Percentiles rank a stretch among this genome's conserved stretches.
These are phyloP conservation scores for Arabidopsis hybrid DNA, from an alignment of 441 rosid species.

Conservation along the genomic window DNA sequence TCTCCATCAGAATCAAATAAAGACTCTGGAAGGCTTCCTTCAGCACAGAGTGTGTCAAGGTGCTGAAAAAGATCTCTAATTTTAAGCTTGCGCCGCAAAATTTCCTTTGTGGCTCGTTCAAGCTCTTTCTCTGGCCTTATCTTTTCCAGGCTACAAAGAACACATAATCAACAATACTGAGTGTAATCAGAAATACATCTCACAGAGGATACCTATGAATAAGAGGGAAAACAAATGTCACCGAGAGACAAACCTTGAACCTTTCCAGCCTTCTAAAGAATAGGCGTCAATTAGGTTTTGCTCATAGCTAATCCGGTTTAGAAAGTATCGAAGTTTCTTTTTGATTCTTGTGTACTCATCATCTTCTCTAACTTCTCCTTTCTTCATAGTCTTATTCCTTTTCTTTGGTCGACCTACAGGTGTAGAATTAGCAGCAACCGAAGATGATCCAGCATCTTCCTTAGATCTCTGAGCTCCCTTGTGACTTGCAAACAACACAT, in stretches of 20 bases:
- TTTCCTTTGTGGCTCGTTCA: conserved; percentile 89
- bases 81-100: conserved; percentile 71
- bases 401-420: conserved; percentile 47
- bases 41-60: conserved; percentile 75
- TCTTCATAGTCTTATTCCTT: conserved; percentile 49
- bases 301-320: conserved; percentile 79
- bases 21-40: conserved; percentile 84
- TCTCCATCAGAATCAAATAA: conserved; percentile 92
- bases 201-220: conserved; percentile 18
- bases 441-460: conserved; percentile 49
- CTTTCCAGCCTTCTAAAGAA: conserved; percentile 99
- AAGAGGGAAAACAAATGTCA: not conserved
- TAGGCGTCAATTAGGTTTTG: conserved; percentile 86
- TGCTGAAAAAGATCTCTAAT: conserved; percentile 87
- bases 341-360: conserved; percentile 84
- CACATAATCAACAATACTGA: conserved; percentile 28
- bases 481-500: conserved; percentile 43
- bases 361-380: conserved; percentile 40
- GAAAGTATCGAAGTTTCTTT: conserved; percentile 70
- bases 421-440: conserved; percentile 40
- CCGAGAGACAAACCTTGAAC: conserved; percentile 70
- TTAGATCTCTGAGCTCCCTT: conserved; percentile 61
- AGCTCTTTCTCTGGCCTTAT: conserved; percentile 96
- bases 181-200: conserved; percentile 16
- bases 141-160: conserved; percentile 80